Evolutionary conservation across 83 land plant species (phyloP), one percentile per base, ranked within the genome.

Genomic region (Picea engelmannii): DNA sequence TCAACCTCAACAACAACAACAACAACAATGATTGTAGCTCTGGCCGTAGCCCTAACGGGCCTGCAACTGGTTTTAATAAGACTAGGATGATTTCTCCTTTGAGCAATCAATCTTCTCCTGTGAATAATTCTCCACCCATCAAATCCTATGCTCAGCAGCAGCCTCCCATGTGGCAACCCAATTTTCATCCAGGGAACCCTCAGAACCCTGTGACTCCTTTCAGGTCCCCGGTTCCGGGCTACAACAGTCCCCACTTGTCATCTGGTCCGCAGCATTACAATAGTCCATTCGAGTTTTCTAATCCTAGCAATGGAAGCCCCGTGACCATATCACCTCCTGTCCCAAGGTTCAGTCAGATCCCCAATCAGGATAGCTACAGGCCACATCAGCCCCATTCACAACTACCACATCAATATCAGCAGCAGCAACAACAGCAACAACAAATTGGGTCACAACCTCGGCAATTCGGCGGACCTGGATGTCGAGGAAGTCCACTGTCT

Each of bases 301-400:
- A 20, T 70, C 40, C 75, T 12, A 70, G 75, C 47, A 40, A 70
- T 40, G 75, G 31, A 38, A 69, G 74, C 74, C 49, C 49, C 42
- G 0, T 71, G 52, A 6, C 75, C 49, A 71, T 17, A n/a, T 20
- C 75, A 1, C 75, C 75, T 17, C 75, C 75, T 17, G 75, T 38
- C 9, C 52, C 75, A 71, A 38, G 75, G 52, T 71, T 71, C 52
- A 42, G 7, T 71, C 24, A 35, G 35, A 21, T 2, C 24, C 11
- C 52, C 24, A 71, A 71, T 42, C 40, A 16, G 79, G 40, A 77
- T 52, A 78, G 16, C 68, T 21, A 80, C 78, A 55, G 73, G 76
- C 38, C 73, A 79, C 55, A 55, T 16, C 58, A 25, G 42, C 62
- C 62, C 27, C 79, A 58, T 77, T 27, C 79, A n/a, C 63, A 77